Percentiles rank a stretch among this genome's conserved stretches.
Evolutionary conservation across 306 rosid genomes (phyloP).

Genomic region (Oemleria cerasiformis): DNA sequence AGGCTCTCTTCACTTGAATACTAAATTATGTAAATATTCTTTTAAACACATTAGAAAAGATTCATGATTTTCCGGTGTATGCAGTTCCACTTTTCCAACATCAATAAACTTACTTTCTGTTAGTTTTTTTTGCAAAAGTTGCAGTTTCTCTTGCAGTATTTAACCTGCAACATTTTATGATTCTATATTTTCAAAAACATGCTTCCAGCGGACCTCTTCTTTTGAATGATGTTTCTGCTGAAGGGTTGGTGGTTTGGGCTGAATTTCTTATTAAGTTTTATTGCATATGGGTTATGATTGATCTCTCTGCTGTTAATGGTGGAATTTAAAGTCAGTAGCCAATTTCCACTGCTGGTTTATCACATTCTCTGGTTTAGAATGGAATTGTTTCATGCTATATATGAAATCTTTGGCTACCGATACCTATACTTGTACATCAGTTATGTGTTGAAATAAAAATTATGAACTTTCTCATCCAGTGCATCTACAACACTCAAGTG

Average conservation of each 20-base stretch:
- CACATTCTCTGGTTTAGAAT: not conserved
- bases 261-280: not conserved
- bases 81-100: not conserved
- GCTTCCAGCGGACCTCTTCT: not conserved
- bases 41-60: not conserved
- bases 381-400: not conserved
- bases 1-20: not conserved
- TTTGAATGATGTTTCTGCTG: constrained; percentile 7
- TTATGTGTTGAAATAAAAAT: not conserved
- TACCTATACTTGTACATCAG: not conserved
- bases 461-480: not conserved
- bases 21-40: not conserved
- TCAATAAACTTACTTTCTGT: not conserved
- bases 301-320: not conserved
- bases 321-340: not conserved
- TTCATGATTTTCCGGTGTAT: not conserved
- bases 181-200: not conserved
- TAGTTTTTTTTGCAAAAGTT: not conserved
- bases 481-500: not conserved
- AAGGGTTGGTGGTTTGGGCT: not conserved
- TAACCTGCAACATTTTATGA: not conserved
- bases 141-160: not conserved
- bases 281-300: no score
- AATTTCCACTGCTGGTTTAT: not conserved
- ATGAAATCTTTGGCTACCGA: not conserved